Evolutionary conservation across 1,139 yeast species (phyloP).

Genomic region (Diutina sp.): DNA sequence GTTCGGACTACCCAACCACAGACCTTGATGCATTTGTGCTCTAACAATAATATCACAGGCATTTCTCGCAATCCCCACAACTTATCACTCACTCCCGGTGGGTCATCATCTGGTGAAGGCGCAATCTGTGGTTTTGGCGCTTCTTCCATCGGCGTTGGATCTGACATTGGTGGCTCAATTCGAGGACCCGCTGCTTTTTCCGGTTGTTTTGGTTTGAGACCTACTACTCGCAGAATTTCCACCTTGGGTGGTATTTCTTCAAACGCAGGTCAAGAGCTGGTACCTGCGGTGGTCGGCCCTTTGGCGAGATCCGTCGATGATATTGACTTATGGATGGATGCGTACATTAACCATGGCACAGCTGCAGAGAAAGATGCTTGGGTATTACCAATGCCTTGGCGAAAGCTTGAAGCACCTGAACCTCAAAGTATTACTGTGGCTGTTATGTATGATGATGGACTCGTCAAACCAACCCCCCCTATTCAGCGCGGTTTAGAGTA

Average conservation of each 20-base stretch:
- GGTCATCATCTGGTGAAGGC: constrained; percentile 75
- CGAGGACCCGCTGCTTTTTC: constrained; percentile 67
- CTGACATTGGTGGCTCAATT: constrained; percentile 73
- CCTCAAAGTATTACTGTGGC: constrained; percentile 44
- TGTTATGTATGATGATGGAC: constrained; percentile 13
- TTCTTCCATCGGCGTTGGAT: constrained; percentile 55
- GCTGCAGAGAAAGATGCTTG: constrained; percentile 8
- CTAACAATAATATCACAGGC: constrained; percentile 29
- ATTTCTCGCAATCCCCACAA: constrained; percentile 26
- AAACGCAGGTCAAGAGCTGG: constrained; percentile 35
- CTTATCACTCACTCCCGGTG: constrained; percentile 33
- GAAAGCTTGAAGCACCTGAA: constrained; percentile 19
- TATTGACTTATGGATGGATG: constrained; percentile 45
- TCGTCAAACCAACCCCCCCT: constrained; percentile 10
- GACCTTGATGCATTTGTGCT: constrained; percentile 35
- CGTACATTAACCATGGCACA: constrained; percentile 41
- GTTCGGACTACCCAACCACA: constrained; percentile 35
- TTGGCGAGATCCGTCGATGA: constrained; percentile 51
- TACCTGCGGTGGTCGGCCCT: constrained; percentile 52
- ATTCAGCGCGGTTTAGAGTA: constrained; percentile 7
- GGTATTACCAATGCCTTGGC: constrained; percentile 7
- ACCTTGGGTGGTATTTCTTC: constrained; percentile 36
- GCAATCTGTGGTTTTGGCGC: constrained; percentile 54
- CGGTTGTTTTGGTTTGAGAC: constrained; percentile 58
- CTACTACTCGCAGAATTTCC: constrained; percentile 51